phyloP scores from a whole-genome alignment of 2,329 filamentous ascomycete species.

The Ophioceras dolichostomum region DNA sequence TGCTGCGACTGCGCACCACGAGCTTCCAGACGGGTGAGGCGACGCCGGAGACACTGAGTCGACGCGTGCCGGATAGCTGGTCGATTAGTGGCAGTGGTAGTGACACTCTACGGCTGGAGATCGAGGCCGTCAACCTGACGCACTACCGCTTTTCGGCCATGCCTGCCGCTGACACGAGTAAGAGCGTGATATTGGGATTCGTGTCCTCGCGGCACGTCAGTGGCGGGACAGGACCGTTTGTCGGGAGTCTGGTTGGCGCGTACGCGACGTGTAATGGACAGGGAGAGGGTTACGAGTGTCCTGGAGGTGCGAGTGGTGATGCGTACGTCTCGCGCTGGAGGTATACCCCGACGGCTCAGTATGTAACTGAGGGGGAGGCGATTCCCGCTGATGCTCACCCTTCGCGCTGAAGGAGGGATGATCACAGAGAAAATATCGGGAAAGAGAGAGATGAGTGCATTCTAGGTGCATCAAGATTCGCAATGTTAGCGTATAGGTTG shows the following conservation, averaged over 20 bases:
- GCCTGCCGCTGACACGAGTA: conserved; percentile 9
- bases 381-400: too few species aligned
- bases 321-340: conserved; percentile 15
- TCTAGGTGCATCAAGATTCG: too few species aligned
- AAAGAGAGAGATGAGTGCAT: too few species aligned
- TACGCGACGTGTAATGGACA: conserved; percentile 24
- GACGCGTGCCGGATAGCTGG: conserved; percentile 1
- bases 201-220: conserved; percentile 18
- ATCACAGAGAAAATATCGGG: too few species aligned
- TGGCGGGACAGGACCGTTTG: conserved; percentile 19
- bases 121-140: conserved; percentile 15
- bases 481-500: too few species aligned
- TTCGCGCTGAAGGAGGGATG: too few species aligned
- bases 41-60: conserved; percentile 3
- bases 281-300: conserved; percentile 15
- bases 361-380: neutral
- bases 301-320: conserved; percentile 10
- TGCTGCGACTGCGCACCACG: conserved; percentile 2
- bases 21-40: conserved; percentile 12
- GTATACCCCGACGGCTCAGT: conserved; percentile 3
- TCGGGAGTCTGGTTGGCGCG: conserved; percentile 18
- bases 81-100: too few species aligned
- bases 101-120: conserved; percentile 15
- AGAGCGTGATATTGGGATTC: conserved; percentile 12
- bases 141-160: conserved; percentile 17